Percentiles rank a stretch among this genome's conserved stretches.
These are phyloP conservation scores for Apiospora arundinis DNA, from an alignment of 2,329 filamentous ascomycete species.

Conservation along the genomic window DNA sequence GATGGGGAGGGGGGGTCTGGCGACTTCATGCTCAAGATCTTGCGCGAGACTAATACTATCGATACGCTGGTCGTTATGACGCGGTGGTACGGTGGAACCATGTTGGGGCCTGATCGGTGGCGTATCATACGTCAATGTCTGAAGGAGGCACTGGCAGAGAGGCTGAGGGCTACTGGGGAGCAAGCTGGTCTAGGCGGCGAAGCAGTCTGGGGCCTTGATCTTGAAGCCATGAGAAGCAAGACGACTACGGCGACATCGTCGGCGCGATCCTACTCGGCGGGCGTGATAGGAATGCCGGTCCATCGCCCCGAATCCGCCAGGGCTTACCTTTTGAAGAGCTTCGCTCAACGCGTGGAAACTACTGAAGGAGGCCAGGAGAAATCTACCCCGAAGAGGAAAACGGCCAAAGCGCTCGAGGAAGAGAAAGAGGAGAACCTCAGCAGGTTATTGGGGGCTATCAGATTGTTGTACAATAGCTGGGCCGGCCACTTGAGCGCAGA, in stretches of 20 bases:
- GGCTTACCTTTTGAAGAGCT: constrained; percentile 64
- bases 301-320: constrained; percentile 75
- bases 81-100: constrained; percentile 67
- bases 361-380: constrained; percentile 28
- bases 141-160: constrained; percentile 60
- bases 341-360: constrained; percentile 52
- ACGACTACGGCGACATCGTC: constrained; percentile 35
- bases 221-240: constrained; percentile 55
- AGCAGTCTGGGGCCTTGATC: constrained; percentile 66
- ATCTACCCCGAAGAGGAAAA: constrained; percentile 56
- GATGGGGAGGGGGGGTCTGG: constrained; percentile 68
- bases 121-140: constrained; percentile 65
- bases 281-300: constrained; percentile 68
- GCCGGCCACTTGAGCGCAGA: constrained; percentile 61
- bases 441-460: constrained; percentile 72
- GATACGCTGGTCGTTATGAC: constrained; percentile 65
- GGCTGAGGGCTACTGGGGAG: constrained; percentile 50
- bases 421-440: constrained; percentile 75
- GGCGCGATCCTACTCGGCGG: constrained; percentile 39
- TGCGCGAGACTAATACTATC: constrained; percentile 57
- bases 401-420: constrained; percentile 55
- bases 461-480: constrained; percentile 79
- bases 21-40: constrained; percentile 59
- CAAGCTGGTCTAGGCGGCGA: constrained; percentile 54
- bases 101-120: constrained; percentile 68